Evolutionary conservation across 495 filamentous ascomycete genomes (phyloP).

Genomic region (Penicillium cataractarum): DNA sequence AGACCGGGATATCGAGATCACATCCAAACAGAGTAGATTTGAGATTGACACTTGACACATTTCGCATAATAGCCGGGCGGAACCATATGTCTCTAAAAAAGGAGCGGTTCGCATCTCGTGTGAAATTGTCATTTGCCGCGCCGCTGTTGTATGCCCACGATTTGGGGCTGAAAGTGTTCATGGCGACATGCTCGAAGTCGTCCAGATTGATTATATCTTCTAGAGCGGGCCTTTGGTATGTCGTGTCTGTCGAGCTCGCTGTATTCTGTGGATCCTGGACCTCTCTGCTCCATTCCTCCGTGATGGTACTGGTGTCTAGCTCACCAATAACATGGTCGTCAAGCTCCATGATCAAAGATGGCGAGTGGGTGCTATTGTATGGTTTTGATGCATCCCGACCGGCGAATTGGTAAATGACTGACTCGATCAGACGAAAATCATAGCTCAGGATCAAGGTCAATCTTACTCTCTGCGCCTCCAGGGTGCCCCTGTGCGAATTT

Average conservation of each 20-base stretch:
- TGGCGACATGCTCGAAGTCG: constrained; percentile 69
- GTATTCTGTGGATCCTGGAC: background rate
- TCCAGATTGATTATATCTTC: constrained; percentile 30
- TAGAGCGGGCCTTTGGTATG: background rate
- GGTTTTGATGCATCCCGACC: constrained; percentile 9
- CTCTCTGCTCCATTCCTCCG: constrained; percentile 3
- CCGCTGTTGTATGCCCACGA: constrained; percentile 75
- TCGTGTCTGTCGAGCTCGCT: background rate
- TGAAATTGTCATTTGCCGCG: constrained; percentile 70
- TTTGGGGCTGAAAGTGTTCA: constrained; percentile 58
- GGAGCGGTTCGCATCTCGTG: constrained; percentile 50
- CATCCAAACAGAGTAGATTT: constrained; percentile 59
- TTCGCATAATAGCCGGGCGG: constrained; percentile 69
- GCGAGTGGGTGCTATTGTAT: constrained; percentile 17
- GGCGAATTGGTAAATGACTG: constrained; percentile 15
- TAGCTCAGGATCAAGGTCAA: background rate
- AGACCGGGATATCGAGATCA: constrained; percentile 59
- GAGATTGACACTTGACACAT: constrained; percentile 57
- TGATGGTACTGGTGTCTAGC: constrained; percentile 10
- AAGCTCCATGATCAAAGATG: constrained; percentile 13
- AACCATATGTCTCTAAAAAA: constrained; percentile 60
- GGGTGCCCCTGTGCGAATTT: constrained; percentile 13
- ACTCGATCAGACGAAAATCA: background rate
- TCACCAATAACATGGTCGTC: constrained; percentile 8
- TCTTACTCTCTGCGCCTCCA: constrained; percentile 11